Percentiles rank a stretch among this genome's conserved stretches.
Conservation (phyloP, 1,139 yeast species). For the Debaryomyces nepalensis region DNA sequence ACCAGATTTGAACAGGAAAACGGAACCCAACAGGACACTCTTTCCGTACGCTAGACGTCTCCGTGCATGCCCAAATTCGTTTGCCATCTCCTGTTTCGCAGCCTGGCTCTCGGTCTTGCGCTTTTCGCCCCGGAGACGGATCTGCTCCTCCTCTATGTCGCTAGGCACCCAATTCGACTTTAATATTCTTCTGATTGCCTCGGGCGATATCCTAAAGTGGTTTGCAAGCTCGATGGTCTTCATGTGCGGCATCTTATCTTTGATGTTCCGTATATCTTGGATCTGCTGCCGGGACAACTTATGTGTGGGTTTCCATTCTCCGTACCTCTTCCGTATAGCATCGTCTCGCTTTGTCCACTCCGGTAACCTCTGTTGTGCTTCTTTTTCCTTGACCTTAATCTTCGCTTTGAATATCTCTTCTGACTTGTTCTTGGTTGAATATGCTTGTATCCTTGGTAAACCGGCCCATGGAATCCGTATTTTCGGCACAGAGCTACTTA, state of each 20-base stretch:
- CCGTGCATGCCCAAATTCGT: slow-evolving; percentile 15
- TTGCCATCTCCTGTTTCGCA: slow-evolving; percentile 13
- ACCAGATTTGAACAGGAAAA: background rate
- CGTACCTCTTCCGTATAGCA: slow-evolving; percentile 62
- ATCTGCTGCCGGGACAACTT: slow-evolving; percentile 73
- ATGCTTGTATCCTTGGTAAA: slow-evolving; percentile 2
- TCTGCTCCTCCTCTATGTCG: slow-evolving; percentile 50
- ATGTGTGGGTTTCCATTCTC: slow-evolving; percentile 72
- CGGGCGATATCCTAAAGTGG: slow-evolving; percentile 76
- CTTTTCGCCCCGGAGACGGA: slow-evolving; percentile 53
- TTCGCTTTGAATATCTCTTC: slow-evolving; percentile 23
- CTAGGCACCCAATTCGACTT: slow-evolving; percentile 78
- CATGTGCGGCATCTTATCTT: slow-evolving; percentile 60
- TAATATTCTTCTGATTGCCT: slow-evolving; percentile 78
- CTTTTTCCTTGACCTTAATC: slow-evolving; percentile 19
- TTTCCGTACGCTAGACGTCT: slow-evolving; percentile 14
- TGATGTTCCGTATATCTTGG: slow-evolving; percentile 63
- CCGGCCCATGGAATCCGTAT: background rate
- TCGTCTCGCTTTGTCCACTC: slow-evolving; percentile 72
- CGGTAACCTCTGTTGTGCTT: slow-evolving; percentile 23
- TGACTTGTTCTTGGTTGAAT: slow-evolving; percentile 11
- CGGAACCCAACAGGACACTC: slow-evolving; percentile 12
- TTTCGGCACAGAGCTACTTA: background rate
- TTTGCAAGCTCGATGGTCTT: slow-evolving; percentile 64
- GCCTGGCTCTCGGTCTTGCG: slow-evolving; percentile 23